Evolutionary conservation across 2,329 filamentous ascomycete genomes (phyloP).

Genomic region (Parascedosporium putredinis): DNA sequence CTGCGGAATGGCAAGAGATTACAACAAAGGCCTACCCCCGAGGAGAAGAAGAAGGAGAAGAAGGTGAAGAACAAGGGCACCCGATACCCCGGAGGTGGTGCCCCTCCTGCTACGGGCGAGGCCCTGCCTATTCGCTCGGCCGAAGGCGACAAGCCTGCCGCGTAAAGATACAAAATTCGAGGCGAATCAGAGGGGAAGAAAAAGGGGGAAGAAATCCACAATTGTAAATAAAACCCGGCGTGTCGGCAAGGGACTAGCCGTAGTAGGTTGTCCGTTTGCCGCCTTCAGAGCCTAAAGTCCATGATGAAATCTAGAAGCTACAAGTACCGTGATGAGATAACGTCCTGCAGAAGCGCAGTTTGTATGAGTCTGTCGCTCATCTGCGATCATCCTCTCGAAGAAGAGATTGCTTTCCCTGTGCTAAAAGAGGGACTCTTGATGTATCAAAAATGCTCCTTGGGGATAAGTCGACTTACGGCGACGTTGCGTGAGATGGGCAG

Average conservation of each 20-base stretch:
- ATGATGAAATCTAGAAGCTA: not conserved
- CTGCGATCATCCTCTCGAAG: no score
- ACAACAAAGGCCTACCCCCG: constrained; percentile 70
- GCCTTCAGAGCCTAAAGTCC: not conserved
- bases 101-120: not conserved
- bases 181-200: not conserved
- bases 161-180: no score
- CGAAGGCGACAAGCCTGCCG: not conserved
- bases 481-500: no score
- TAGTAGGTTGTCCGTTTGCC: no score
- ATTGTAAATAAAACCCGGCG: not conserved
- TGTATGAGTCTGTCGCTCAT: no score
- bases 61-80: constrained; percentile 69
- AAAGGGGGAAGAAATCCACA: not conserved
- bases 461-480: no score
- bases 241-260: not conserved
- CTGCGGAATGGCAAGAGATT: constrained; percentile 62
- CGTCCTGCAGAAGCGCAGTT: no score
- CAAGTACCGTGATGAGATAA: no score
- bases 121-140: not conserved
- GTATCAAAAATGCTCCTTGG: no score
- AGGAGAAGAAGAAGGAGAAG: constrained; percentile 59
- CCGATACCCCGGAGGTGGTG: constrained; percentile 40
- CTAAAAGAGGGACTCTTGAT: no score
- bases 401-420: no score